Percentiles rank a stretch among this genome's conserved stretches.
Conservation (phyloP, 2,329 filamentous ascomycete genomes). For the Chaetoscypha palmicola region DNA sequence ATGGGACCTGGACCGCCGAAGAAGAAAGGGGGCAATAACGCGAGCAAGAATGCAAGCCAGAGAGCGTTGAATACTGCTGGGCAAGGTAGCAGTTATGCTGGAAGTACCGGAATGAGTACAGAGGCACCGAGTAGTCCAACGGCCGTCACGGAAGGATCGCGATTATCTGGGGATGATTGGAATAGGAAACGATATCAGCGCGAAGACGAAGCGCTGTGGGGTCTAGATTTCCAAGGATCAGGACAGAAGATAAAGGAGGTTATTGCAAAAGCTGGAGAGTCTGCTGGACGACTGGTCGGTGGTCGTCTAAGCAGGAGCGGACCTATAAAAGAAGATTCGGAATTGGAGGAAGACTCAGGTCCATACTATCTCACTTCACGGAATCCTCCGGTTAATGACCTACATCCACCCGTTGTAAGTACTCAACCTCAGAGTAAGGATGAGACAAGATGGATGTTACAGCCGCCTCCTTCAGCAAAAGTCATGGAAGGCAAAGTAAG, state of each 20-base stretch:
- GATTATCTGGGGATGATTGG: constrained; percentile 52
- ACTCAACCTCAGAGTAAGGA: constrained; percentile 62
- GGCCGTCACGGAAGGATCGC: constrained; percentile 39
- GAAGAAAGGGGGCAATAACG: constrained; percentile 43
- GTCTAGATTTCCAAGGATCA: constrained; percentile 45
- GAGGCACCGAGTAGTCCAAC: constrained; percentile 38
- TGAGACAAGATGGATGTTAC: constrained; percentile 84
- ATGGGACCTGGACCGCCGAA: constrained; percentile 71
- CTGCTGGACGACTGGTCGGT: constrained; percentile 46
- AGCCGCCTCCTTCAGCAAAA: constrained; percentile 81
- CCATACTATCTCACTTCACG: constrained; percentile 26
- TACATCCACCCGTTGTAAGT: constrained; percentile 78
- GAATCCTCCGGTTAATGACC: constrained; percentile 75
- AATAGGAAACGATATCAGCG: constrained; percentile 75
- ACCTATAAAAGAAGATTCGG: constrained; percentile 29
- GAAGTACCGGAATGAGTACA: constrained; percentile 30
- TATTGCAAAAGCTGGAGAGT: constrained; percentile 43
- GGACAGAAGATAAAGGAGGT: constrained; percentile 44
- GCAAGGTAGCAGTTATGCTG: constrained; percentile 45
- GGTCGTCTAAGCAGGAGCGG: constrained; percentile 37
- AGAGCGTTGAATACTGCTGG: constrained; percentile 52
- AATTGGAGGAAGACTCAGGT: constrained; percentile 30
- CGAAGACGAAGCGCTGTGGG: constrained; percentile 84
- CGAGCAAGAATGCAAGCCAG: constrained; percentile 51
- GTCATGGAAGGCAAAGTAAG: constrained; percentile 84